Conservation (phyloP, 371 early-diverging fungal species). For the Apophysomyces variabilis region DNA sequence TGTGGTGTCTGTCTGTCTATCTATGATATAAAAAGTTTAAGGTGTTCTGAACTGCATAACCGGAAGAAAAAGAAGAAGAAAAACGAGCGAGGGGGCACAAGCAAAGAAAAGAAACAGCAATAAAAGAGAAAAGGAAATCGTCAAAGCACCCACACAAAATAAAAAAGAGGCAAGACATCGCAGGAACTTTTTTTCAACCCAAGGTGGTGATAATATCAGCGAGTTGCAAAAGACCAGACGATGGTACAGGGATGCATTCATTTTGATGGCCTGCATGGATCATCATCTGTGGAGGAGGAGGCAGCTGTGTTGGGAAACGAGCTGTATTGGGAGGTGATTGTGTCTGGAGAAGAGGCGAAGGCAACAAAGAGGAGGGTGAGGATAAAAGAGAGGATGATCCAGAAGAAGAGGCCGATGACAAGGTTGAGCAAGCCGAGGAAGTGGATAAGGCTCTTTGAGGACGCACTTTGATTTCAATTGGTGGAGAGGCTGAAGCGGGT, state of each 20-base stretch:
- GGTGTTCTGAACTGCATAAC: conserved; percentile 5
- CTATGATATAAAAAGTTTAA: background rate
- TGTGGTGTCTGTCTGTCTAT: background rate
- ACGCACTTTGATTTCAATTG: conserved; percentile 11
- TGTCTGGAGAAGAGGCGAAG: conserved; percentile 17
- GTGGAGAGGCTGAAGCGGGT: conserved; percentile 11
- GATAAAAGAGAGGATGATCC: conserved; percentile 16
- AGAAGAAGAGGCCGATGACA: conserved; percentile 13
- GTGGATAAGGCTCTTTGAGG: conserved; percentile 16
- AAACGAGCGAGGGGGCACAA: conserved; percentile 11
- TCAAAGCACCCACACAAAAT: background rate
- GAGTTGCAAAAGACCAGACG: conserved; percentile 34
- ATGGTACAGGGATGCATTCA: background rate
- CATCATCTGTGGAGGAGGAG: conserved; percentile 12
- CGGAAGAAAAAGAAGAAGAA: background rate
- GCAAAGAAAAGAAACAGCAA: background rate
- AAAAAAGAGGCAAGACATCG: background rate
- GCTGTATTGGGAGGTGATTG: conserved; percentile 13
- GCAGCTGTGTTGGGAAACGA: conserved; percentile 16
- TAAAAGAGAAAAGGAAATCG: conserved; percentile 9
- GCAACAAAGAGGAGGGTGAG: conserved; percentile 16
- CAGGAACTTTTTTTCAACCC: conserved; percentile 25
- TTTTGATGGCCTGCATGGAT: conserved; percentile 9
- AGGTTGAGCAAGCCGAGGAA: conserved; percentile 14
- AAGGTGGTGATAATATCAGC: conserved; percentile 46